Conservation (phyloP, 306 rosid genomes). For the Aeschynomene evenia region DNA sequence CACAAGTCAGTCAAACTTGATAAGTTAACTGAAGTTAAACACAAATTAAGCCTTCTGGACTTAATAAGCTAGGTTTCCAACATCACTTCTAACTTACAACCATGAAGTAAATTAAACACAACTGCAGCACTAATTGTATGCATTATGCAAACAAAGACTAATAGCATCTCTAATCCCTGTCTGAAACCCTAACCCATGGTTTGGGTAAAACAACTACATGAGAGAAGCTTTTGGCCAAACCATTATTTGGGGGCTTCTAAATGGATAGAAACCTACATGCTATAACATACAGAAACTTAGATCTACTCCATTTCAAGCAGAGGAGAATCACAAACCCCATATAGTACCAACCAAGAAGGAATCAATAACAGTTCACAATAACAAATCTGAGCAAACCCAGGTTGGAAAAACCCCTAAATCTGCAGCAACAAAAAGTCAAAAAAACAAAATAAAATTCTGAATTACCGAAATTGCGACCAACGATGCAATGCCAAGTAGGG, state of each 20-base stretch:
- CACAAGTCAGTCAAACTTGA: too few species aligned
- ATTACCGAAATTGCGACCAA: constrained; percentile 86
- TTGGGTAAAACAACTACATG: too few species aligned
- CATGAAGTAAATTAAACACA: constrained; percentile 9
- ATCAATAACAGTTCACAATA: not conserved
- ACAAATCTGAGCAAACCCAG: constrained; percentile 27
- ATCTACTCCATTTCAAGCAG: constrained; percentile 36
- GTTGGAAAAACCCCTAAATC: not conserved
- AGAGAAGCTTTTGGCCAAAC: too few species aligned
- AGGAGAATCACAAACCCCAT: constrained; percentile 18
- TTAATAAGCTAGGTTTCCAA: constrained; percentile 8
- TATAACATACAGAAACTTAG: constrained; percentile 20
- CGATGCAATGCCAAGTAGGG: constrained; percentile 95
- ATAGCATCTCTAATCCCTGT: too few species aligned
- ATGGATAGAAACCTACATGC: too few species aligned
- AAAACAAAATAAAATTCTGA: too few species aligned
- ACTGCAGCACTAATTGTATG: not conserved
- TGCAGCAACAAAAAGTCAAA: not conserved
- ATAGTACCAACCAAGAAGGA: not conserved
- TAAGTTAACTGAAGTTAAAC: too few species aligned
- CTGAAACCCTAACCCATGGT: too few species aligned
- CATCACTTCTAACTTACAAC: not conserved
- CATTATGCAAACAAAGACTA: constrained; percentile 1
- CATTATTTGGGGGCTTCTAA: too few species aligned
- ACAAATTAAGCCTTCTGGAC: too few species aligned